Percentiles rank a stretch among this genome's conserved stretches.
Conservation (phyloP, 306 rosid genomes). For the Prinsepia uniflora region DNA sequence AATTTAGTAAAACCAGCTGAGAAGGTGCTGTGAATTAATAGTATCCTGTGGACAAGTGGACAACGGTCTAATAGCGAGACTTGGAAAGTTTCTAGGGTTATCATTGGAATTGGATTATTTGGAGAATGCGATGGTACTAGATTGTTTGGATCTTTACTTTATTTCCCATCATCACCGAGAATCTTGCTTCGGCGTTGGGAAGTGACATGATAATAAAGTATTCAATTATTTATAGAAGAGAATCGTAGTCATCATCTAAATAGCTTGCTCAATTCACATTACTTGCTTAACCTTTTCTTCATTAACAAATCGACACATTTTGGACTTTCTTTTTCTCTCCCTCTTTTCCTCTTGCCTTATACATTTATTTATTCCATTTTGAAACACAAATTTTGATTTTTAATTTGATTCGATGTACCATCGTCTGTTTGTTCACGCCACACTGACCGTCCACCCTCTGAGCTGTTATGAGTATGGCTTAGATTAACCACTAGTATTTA, state of each 20-base stretch:
- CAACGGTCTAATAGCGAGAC: too few relatives aligned
- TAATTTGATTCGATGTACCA: neutral
- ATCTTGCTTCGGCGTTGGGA: slow-evolving; percentile 47
- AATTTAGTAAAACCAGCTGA: neutral
- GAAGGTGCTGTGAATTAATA: too few relatives aligned
- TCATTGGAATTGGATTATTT: neutral
- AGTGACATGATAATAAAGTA: slow-evolving; percentile 15
- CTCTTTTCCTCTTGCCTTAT: neutral
- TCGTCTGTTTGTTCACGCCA: neutral
- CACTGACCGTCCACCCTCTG: neutral
- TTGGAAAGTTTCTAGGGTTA: neutral
- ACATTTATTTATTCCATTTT: neutral
- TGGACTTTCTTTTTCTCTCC: neutral
- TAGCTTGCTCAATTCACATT: neutral
- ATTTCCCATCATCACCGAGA: slow-evolving; percentile 35
- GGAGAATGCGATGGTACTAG: slow-evolving; percentile 26
- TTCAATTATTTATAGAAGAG: slow-evolving; percentile 1
- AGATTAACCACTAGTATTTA: too few relatives aligned
- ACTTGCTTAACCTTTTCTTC: slow-evolving; percentile 7
- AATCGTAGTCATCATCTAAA: neutral
- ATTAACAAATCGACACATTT: neutral
- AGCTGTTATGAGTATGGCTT: too few relatives aligned
- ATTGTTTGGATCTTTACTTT: slow-evolving; percentile 14
- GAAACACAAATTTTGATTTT: neutral
- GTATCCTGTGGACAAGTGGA: too few relatives aligned